These are phyloP conservation scores for Coelastrella sp. DNA, from an alignment of 139 green algal species.

Conservation along the genomic window DNA sequence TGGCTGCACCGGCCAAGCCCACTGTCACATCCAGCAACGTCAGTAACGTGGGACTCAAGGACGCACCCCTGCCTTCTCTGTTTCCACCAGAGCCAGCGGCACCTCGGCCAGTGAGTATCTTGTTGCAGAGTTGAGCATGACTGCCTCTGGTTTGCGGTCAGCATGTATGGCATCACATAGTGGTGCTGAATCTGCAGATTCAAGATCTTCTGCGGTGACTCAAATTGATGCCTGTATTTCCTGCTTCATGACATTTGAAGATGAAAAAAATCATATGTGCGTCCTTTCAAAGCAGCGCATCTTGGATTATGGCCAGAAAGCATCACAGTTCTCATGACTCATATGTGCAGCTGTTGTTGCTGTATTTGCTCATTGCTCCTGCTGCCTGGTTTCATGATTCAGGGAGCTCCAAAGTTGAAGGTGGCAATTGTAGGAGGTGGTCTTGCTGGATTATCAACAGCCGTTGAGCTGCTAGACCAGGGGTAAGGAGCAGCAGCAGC, in stretches of 20 bases:
- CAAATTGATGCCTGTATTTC: no score
- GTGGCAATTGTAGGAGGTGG: constrained; percentile 91
- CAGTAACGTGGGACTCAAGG: constrained; percentile 81
- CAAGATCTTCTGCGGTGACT: no score
- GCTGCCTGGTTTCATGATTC: no score
- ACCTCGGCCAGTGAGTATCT: constrained; percentile 64
- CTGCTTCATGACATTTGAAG: no score
- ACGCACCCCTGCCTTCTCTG: constrained; percentile 86
- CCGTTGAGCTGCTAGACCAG: constrained; percentile 96
- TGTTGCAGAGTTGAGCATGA: not conserved
- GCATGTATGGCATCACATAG: not conserved
- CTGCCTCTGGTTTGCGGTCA: not conserved
- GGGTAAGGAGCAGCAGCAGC: constrained; percentile 53
- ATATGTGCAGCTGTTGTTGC: constrained; percentile 10
- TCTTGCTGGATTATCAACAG: constrained; percentile 92
- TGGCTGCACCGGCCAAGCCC: constrained; percentile 22
- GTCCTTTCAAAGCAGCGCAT: no score
- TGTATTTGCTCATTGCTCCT: not conserved
- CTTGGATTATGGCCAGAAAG: no score
- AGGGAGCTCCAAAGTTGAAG: constrained; percentile 86
- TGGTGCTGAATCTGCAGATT: no score
- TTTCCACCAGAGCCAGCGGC: constrained; percentile 80
- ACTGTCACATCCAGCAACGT: constrained; percentile 27
- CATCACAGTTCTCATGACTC: not conserved
- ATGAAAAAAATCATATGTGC: no score